A percentile compares a stretch with the other conserved stretches of the same genome.
phyloP scores from a whole-genome alignment of 2,329 filamentous ascomycete genomes.

The Dactylellina leptospora region DNA sequence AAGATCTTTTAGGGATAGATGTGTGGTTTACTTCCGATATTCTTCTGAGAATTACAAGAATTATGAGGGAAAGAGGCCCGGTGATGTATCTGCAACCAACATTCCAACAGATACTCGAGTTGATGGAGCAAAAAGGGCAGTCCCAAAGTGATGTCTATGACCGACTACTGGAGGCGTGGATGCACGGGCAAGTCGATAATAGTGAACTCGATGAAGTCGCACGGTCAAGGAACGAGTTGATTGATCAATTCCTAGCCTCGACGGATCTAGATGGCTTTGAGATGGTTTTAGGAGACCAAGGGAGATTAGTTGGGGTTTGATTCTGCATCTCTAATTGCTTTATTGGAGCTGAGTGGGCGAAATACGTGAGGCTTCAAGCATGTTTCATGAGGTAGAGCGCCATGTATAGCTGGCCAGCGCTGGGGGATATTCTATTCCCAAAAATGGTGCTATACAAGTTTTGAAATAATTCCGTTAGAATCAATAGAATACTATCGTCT shows the following conservation, averaged over 20 bases:
- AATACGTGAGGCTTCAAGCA: too few relatives aligned
- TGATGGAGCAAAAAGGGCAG: constrained; percentile 11
- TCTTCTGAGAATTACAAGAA: neutral
- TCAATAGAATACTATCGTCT: too few relatives aligned
- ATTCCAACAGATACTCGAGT: constrained; percentile 1
- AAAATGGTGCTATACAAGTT: too few relatives aligned
- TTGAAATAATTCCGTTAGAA: too few relatives aligned
- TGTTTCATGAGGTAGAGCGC: too few relatives aligned
- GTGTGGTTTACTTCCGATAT: constrained; percentile 1
- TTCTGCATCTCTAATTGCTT: too few relatives aligned
- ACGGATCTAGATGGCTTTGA: too few relatives aligned
- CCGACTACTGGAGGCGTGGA: neutral
- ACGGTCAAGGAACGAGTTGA: neutral
- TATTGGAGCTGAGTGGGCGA: too few relatives aligned
- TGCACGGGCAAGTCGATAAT: constrained; percentile 1
- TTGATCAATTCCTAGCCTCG: too few relatives aligned
- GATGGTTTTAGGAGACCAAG: neutral
- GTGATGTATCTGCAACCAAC: constrained; percentile 7
- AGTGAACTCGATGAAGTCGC: neutral
- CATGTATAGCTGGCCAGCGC: too few relatives aligned
- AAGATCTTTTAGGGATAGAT: constrained; percentile 2
- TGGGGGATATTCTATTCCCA: too few relatives aligned
- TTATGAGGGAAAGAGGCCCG: constrained; percentile 3
- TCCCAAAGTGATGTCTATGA: neutral
- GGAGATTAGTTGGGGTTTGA: neutral